These are phyloP conservation scores for Fusarium longipes DNA, from an alignment of 2,329 filamentous ascomycete genomes.

Conservation along the genomic window DNA sequence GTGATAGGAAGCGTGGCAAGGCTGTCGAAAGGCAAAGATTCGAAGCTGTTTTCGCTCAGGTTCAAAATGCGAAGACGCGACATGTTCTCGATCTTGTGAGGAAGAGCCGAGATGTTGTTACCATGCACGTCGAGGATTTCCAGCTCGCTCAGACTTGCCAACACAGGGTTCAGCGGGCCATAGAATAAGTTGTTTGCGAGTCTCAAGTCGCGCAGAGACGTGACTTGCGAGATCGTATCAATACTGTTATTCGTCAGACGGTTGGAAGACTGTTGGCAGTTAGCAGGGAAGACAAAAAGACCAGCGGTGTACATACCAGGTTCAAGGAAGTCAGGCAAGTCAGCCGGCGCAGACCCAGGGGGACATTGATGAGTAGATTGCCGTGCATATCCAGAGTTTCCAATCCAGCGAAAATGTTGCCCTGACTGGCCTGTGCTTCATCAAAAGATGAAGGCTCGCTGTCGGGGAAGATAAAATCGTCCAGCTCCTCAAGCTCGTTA, in stretches of 20 bases:
- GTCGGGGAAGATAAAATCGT: slow-evolving; percentile 84
- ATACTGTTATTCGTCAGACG: slow-evolving; percentile 78
- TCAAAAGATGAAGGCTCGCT: slow-evolving; percentile 65
- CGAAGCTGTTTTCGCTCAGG: slow-evolving; percentile 81
- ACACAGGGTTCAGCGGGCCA: slow-evolving; percentile 72
- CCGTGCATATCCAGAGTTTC: slow-evolving; percentile 88
- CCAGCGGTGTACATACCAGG: slow-evolving; percentile 64
- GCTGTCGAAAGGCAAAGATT: slow-evolving; percentile 74
- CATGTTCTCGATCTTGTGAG: slow-evolving; percentile 74
- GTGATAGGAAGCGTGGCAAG: slow-evolving; percentile 76
- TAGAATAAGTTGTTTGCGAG: slow-evolving; percentile 81
- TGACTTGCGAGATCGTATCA: slow-evolving; percentile 78
- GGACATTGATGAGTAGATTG: slow-evolving; percentile 78
- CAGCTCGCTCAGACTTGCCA: slow-evolving; percentile 74
- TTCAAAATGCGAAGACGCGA: slow-evolving; percentile 79
- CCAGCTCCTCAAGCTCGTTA: slow-evolving; percentile 83
- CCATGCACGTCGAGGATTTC: slow-evolving; percentile 84
- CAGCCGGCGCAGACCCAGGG: slow-evolving; percentile 79
- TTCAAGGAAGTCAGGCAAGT: slow-evolving; percentile 83
- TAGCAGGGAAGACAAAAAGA: slow-evolving; percentile 22
- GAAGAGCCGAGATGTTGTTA: slow-evolving; percentile 81
- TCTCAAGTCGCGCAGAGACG: slow-evolving; percentile 79
- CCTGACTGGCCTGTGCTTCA: slow-evolving; percentile 73
- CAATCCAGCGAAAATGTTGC: slow-evolving; percentile 83
- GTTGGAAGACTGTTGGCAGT: slow-evolving; percentile 75